phyloP scores from a whole-genome alignment of 2,329 filamentous ascomycete genomes.

The Aspergillus sp. region DNA sequence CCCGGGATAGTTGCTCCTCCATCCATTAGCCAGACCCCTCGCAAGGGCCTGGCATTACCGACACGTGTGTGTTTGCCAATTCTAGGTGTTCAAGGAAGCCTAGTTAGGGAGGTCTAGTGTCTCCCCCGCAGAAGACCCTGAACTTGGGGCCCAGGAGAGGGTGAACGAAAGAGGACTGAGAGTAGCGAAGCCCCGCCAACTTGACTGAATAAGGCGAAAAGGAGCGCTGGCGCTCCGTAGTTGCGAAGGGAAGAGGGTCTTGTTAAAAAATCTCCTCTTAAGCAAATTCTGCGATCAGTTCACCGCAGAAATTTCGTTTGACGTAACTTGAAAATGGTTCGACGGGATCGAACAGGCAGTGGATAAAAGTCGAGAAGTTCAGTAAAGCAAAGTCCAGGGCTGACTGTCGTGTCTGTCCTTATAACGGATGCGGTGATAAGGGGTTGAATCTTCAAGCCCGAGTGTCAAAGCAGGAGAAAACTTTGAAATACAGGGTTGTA shows the following conservation, averaged over 20 bases:
- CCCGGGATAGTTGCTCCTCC: conserved; percentile 32
- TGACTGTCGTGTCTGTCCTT: neutral
- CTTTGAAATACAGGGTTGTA: neutral
- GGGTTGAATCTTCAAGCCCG: neutral
- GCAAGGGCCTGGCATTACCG: conserved; percentile 42
- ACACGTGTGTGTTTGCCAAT: conserved; percentile 37
- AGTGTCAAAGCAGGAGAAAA: neutral
- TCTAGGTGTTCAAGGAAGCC: conserved; percentile 37
- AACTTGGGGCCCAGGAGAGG: conserved; percentile 89
- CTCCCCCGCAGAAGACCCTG: conserved; percentile 95
- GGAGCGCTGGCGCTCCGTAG: conserved; percentile 44
- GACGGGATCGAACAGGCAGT: neutral
- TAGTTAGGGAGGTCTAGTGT: conserved; percentile 97
- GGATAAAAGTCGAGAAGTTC: neutral
- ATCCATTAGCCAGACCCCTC: conserved; percentile 45
- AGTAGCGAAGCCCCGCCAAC: conserved; percentile 82
- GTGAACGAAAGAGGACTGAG: conserved; percentile 72
- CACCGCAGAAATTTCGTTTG: conserved; percentile 15
- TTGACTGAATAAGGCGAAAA: conserved; percentile 65
- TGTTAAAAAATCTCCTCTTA: conserved; percentile 13
- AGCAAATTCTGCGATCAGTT: conserved; percentile 16
- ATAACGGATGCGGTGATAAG: neutral
- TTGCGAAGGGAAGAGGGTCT: conserved; percentile 25
- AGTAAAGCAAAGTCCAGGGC: neutral
- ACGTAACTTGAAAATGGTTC: conserved; percentile 5